Evolutionary conservation across 1,284 basidiomycete genomes (phyloP).

Genomic region (Sphaerobolus stellatus): DNA sequence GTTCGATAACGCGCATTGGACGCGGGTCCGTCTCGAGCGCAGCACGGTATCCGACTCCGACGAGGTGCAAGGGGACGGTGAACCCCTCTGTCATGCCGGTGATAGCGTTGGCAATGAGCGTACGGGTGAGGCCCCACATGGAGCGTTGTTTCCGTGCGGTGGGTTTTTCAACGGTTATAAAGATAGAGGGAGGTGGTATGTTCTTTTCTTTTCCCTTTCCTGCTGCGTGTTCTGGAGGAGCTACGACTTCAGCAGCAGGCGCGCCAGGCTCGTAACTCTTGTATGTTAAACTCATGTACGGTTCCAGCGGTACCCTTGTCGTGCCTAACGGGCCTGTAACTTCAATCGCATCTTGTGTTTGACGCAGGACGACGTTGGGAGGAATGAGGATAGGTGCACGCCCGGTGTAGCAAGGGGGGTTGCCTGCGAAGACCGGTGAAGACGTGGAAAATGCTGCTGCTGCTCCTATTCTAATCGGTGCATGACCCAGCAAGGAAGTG

Average conservation of each 20-base stretch:
- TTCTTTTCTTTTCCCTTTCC: slow-evolving; percentile 5
- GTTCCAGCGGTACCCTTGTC: slow-evolving; percentile 65
- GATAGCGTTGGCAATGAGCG: slow-evolving; percentile 87
- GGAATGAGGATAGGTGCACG: slow-evolving; percentile 77
- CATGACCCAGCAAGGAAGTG: neutral
- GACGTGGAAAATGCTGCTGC: slow-evolving; percentile 11
- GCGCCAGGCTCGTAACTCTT: no score
- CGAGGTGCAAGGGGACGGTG: slow-evolving; percentile 78
- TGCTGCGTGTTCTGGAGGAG: neutral
- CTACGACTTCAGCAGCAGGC: no score
- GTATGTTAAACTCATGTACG: slow-evolving; percentile 66
- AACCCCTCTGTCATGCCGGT: slow-evolving; percentile 90
- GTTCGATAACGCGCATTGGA: slow-evolving; percentile 1
- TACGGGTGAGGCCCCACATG: slow-evolving; percentile 93
- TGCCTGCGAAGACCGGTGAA: neutral
- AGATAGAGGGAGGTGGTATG: slow-evolving; percentile 37
- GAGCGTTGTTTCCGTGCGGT: slow-evolving; percentile 75
- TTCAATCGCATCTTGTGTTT: slow-evolving; percentile 50
- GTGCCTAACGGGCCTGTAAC: slow-evolving; percentile 78
- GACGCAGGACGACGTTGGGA: slow-evolving; percentile 59
- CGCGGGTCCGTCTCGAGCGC: slow-evolving; percentile 85
- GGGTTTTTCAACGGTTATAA: slow-evolving; percentile 72
- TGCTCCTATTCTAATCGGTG: no score
- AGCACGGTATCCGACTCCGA: slow-evolving; percentile 94
- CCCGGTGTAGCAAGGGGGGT: slow-evolving; percentile 58